Evolutionary conservation across 108 stramenopile species (phyloP).

Genomic region (Craspedostauros australis): DNA sequence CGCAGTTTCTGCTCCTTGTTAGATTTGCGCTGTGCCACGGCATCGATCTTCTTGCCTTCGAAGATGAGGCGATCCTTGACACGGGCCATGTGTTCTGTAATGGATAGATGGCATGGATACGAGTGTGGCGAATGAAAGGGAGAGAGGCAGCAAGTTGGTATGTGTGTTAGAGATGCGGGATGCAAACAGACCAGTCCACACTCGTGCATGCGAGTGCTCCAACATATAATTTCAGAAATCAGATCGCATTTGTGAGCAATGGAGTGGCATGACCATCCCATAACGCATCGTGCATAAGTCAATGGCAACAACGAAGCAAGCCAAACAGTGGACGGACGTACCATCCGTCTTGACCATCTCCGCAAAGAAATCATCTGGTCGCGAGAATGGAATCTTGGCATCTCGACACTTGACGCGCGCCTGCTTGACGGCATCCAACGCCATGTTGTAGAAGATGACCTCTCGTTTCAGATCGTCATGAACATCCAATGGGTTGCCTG

Average conservation of each 20-base stretch:
- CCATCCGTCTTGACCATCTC: slow-evolving; percentile 99
- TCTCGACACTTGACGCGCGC: slow-evolving; percentile 59
- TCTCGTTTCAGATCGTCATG: slow-evolving; percentile 97
- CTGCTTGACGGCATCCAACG: slow-evolving; percentile 79
- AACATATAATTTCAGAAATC: too few species aligned
- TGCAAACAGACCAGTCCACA: too few species aligned
- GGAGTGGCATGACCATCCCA: too few species aligned
- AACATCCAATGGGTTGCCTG: slow-evolving; percentile 55
- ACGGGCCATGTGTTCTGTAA: slow-evolving; percentile 86
- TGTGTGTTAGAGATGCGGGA: too few species aligned
- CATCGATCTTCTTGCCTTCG: slow-evolving; percentile 97
- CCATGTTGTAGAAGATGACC: slow-evolving; percentile 92
- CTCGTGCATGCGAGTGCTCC: too few species aligned
- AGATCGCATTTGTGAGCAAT: too few species aligned
- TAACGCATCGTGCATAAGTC: neutral
- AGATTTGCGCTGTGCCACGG: slow-evolving; percentile 75
- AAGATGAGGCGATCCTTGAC: slow-evolving; percentile 97
- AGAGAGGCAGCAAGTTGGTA: too few species aligned
- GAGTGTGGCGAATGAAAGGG: too few species aligned
- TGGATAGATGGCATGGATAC: too few species aligned
- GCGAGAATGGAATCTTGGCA: slow-evolving; percentile 61
- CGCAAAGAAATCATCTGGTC: slow-evolving; percentile 97
- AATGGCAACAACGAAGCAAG: neutral
- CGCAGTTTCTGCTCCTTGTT: slow-evolving; percentile 55
- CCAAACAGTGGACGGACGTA: slow-evolving; percentile 62